Conservation (phyloP, 495 filamentous ascomycete genomes). For the Physcia stellaris region DNA sequence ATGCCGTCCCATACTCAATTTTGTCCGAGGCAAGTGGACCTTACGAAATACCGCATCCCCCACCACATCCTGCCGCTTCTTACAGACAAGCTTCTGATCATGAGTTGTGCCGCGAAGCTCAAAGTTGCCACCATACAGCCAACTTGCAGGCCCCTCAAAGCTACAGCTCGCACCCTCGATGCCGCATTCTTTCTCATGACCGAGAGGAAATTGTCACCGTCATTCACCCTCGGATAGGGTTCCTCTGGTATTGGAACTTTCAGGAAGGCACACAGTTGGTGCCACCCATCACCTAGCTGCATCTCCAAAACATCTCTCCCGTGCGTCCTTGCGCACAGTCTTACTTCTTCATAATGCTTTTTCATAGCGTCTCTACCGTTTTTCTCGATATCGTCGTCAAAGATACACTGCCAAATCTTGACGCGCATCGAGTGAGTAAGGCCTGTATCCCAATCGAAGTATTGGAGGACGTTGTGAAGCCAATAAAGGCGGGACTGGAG, state of each 20-base stretch:
- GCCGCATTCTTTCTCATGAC: too few species aligned
- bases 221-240: conserved; percentile 18
- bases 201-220: too few species aligned
- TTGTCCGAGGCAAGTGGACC: too few species aligned
- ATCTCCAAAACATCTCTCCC: conserved; percentile 10
- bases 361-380: conserved; percentile 3
- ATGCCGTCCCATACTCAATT: too few species aligned
- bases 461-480: conserved; percentile 7
- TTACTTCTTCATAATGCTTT: conserved; percentile 4
- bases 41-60: too few species aligned
- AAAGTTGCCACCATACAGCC: too few species aligned
- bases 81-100: too few species aligned
- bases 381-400: conserved; percentile 8
- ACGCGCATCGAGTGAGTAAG: conserved; percentile 3
- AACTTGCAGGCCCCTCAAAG: too few species aligned
- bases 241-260: conserved; percentile 14
- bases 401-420: conserved; percentile 9
- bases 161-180: too few species aligned
- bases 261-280: conserved; percentile 21
- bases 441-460: conserved; percentile 10
- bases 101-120: too few species aligned
- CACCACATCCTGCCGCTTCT: too few species aligned
- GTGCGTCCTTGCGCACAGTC: not conserved
- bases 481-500: conserved; percentile 7
- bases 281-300: conserved; percentile 19